Evolutionary conservation across 768 basidiomycete species (phyloP).

Genomic region (Amanita phalloides): DNA sequence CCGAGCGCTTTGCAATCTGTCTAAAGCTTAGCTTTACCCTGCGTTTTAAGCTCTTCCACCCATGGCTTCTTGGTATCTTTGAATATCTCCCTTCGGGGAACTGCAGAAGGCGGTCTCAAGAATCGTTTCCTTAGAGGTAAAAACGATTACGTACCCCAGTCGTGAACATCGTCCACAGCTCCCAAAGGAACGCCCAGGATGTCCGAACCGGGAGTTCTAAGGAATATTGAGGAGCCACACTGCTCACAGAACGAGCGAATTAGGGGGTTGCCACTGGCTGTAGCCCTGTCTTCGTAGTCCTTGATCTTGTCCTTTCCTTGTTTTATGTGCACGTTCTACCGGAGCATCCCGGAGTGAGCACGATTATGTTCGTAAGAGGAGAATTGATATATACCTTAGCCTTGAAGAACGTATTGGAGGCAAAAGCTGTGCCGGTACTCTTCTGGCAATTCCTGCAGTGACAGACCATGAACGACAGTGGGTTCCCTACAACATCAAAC

Average conservation of each 20-base stretch:
- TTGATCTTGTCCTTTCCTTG: constrained; percentile 15
- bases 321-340: constrained; percentile 14
- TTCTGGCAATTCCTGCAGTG: constrained; percentile 25
- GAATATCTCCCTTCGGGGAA: constrained; percentile 13
- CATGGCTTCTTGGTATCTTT: constrained; percentile 9
- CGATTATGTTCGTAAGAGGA: neutral
- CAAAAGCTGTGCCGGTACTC: constrained; percentile 20
- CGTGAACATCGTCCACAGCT: constrained; percentile 12
- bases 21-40: constrained; percentile 5
- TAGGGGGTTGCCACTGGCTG: constrained; percentile 16
- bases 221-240: constrained; percentile 18
- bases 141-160: constrained; percentile 13
- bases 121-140: neutral
- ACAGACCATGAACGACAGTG: constrained; percentile 20
- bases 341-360: neutral
- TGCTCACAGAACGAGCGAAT: constrained; percentile 19
- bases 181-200: constrained; percentile 15
- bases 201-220: constrained; percentile 12
- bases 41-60: constrained; percentile 14
- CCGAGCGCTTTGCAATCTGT: too few relatives aligned
- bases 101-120: constrained; percentile 2
- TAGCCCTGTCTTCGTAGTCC: constrained; percentile 16
- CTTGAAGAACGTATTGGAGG: constrained; percentile 21
- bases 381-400: constrained; percentile 10
- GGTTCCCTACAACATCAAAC: constrained; percentile 17